Base-by-base conservation (phyloP, 352 stramenopile species). In the Lagenidium giganteum region DNA sequence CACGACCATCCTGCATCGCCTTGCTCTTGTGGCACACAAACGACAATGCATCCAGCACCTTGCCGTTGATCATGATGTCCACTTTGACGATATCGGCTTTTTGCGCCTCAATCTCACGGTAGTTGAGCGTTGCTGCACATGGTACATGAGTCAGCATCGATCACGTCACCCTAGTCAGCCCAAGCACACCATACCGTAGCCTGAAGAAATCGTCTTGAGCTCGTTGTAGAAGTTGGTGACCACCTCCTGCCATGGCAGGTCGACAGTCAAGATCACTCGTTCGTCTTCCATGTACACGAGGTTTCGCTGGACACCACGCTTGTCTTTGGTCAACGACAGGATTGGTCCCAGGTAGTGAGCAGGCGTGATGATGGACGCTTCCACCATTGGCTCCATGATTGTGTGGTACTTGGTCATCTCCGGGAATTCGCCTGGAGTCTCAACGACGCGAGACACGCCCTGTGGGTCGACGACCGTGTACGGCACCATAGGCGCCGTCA, bases 221-320 rank as follows among this genome's bases (percentile, higher is more conserved):
- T 97, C 82, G 63, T 99, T 97, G 68, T 99, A 99, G 45, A 99
- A 99, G 65, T 99, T 97, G 20, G 83, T 98, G 38, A 99, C 98
- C 11, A 99, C 95, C 73, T 99, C 96, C 39, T 97, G 92, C 96
- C 95, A 99, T 25, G 97, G 96, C 28, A 99, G 83, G 35, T 82
- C 55, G 38, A 97, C 96, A 17, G 87, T 93, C 27, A 99, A 84
- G 36, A 98, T 67, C 55, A 98, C 90, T 7, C 78, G 92, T 13
- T 80, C 81, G 53, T 98, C 94, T 48, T 99, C 96, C 6, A 99
- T 61, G 61, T 96, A 96, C 40, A 89, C 79, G 41, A 97, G 83
- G 53, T 97, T 97, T 12, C 93, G 96, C 41, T 96, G 78, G n/a
- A 88, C 56, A 27, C 83, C 83, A 21, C 83, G 78, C 47, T 89